Percentiles rank a stretch among this genome's conserved stretches.
Evolutionary conservation across 2,329 filamentous ascomycete genomes (phyloP).

Genomic region (Diaporthe sp.): DNA sequence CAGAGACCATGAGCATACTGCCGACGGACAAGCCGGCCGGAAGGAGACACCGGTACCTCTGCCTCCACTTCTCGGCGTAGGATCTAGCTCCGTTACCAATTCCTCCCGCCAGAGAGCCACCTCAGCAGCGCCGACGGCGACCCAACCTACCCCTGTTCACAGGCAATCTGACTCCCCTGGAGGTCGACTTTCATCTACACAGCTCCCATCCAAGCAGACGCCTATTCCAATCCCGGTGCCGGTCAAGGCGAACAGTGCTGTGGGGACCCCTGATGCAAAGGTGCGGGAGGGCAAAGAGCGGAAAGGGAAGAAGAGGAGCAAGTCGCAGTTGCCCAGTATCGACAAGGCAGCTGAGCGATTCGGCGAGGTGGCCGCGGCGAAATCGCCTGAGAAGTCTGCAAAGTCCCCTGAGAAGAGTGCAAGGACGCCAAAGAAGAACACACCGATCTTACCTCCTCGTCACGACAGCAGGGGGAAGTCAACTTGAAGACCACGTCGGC

Average conservation of each 20-base stretch:
- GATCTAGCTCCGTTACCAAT: background rate
- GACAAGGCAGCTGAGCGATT: background rate
- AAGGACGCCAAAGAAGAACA: constrained; percentile 28
- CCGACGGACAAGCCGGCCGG: constrained; percentile 18
- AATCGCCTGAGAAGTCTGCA: constrained; percentile 3
- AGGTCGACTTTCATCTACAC: constrained; percentile 32
- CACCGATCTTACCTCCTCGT: constrained; percentile 29
- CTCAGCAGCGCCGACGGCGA: constrained; percentile 40
- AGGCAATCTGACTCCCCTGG: constrained; percentile 34
- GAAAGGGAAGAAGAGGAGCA: constrained; percentile 32
- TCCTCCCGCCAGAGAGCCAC: constrained; percentile 1
- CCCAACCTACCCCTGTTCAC: constrained; percentile 15
- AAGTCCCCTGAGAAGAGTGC: background rate
- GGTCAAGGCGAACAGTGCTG: background rate
- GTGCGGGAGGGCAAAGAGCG: constrained; percentile 31
- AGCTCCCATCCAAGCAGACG: constrained; percentile 32
- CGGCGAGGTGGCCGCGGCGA: constrained; percentile 2
- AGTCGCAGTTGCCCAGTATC: constrained; percentile 12
- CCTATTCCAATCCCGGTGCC: constrained; percentile 33
- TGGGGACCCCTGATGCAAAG: constrained; percentile 6
- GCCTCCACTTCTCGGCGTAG: constrained; percentile 10
- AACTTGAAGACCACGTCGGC: background rate
- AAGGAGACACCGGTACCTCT: constrained; percentile 41
- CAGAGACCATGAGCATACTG: constrained; percentile 24
- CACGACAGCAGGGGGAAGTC: constrained; percentile 3